These are phyloP conservation scores for Phytopythium aichiense DNA, from an alignment of 352 stramenopile genomes.

Conservation along the genomic window DNA sequence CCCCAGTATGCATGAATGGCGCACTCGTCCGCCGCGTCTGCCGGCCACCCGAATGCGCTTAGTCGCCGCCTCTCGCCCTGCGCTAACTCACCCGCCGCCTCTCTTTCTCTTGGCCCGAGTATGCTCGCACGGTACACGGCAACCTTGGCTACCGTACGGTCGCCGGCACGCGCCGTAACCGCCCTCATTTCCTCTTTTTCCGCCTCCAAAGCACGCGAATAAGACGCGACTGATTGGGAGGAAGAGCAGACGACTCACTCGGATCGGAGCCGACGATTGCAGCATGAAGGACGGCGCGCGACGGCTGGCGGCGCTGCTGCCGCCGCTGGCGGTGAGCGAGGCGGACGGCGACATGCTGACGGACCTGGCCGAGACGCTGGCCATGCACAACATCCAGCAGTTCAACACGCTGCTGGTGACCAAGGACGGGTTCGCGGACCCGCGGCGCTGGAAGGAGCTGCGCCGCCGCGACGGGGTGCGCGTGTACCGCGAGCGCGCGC, in stretches of 20 bases:
- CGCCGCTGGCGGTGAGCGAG: slow-evolving; percentile 22
- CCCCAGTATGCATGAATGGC: neutral
- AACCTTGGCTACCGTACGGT: neutral
- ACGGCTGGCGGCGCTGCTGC: slow-evolving; percentile 13
- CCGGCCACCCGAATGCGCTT: neutral
- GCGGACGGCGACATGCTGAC: slow-evolving; percentile 26
- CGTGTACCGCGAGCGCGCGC: slow-evolving; percentile 32
- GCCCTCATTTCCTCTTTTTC: neutral
- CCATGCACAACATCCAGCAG: slow-evolving; percentile 40
- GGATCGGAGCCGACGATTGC: neutral
- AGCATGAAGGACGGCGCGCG: slow-evolving; percentile 24
- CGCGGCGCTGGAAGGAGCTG: slow-evolving; percentile 32
- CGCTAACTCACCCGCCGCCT: neutral
- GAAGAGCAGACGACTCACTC: neutral
- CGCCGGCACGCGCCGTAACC: neutral
- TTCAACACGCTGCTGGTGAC: slow-evolving; percentile 40
- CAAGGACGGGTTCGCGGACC: slow-evolving; percentile 32
- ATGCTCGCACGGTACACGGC: neutral
- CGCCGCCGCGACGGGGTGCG: slow-evolving; percentile 27
- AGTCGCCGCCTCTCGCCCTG: neutral
- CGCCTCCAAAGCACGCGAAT: neutral
- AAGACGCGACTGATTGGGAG: neutral
- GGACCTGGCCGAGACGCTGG: slow-evolving; percentile 33
- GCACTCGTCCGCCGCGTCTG: neutral
- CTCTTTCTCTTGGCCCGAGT: neutral